phyloP scores from a whole-genome alignment of 1,284 basidiomycete genomes.

The Athelia psychrophila region DNA sequence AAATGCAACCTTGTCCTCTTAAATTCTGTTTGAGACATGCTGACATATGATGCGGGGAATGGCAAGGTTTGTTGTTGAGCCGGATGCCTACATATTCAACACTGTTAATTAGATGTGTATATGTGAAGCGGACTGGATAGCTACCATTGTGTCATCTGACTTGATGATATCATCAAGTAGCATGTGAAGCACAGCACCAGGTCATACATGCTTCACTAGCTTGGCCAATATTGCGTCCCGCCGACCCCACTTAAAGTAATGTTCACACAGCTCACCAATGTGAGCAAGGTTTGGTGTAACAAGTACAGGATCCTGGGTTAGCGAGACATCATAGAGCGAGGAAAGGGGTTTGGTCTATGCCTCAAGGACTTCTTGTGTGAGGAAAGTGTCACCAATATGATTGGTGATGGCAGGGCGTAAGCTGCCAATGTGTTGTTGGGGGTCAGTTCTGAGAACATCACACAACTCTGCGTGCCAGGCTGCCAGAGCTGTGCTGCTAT shows the following conservation, averaged over 20 bases:
- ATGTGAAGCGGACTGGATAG: too few relatives aligned
- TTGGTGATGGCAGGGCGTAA: background rate
- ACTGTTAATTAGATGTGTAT: background rate
- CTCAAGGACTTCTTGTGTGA: background rate
- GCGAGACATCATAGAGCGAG: background rate
- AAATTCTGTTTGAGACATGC: background rate
- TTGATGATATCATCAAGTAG: background rate
- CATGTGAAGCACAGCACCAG: background rate
- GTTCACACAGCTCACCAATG: constrained; percentile 1
- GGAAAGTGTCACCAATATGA: background rate
- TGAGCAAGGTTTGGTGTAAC: background rate
- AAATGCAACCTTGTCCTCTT: background rate
- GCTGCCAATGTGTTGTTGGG: background rate
- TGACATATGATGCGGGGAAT: background rate
- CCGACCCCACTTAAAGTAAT: background rate
- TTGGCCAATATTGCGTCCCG: background rate
- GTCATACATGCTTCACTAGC: background rate
- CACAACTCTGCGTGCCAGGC: background rate
- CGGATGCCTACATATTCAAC: background rate
- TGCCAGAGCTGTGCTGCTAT: background rate
- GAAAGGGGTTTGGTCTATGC: background rate
- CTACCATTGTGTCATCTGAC: background rate
- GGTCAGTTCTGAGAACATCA: background rate
- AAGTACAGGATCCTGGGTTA: background rate
- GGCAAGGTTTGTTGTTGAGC: background rate